Percentiles rank a stretch among this genome's conserved stretches.
phyloP scores from a whole-genome alignment of 2,329 filamentous ascomycete genomes.

The Anthostomella pinea region DNA sequence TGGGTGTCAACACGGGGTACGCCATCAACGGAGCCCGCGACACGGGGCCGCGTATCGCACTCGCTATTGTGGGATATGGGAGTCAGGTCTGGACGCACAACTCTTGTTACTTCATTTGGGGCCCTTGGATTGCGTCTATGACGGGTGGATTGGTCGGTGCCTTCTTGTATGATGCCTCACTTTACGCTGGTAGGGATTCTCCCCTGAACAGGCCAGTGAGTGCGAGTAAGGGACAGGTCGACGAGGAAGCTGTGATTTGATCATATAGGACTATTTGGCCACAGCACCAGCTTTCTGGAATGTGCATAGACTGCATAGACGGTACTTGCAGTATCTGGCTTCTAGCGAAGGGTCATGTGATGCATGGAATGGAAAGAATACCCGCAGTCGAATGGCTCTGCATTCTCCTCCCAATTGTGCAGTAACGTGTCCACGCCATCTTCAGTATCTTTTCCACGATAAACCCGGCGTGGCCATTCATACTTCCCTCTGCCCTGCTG shows the following conservation, averaged over 20 bases:
- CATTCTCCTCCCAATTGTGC: too few relatives aligned
- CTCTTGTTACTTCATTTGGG: conserved; percentile 4
- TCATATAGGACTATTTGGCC: too few relatives aligned
- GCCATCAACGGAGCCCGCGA: conserved; percentile 7
- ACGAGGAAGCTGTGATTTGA: not conserved
- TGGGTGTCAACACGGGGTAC: conserved; percentile 7
- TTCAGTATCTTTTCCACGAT: too few relatives aligned
- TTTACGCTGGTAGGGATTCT: conserved; percentile 6
- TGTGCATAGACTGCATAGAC: too few relatives aligned
- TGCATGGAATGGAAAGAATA: too few relatives aligned
- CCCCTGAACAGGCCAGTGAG: conserved; percentile 1
- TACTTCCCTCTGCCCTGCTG: too few relatives aligned
- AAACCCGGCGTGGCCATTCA: too few relatives aligned
- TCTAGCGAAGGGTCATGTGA: too few relatives aligned
- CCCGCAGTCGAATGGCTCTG: too few relatives aligned
- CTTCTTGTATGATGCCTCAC: conserved; percentile 2
- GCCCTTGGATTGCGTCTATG: conserved; percentile 2
- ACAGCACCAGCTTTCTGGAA: too few relatives aligned
- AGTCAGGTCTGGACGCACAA: conserved; percentile 3
- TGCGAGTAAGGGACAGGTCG: not conserved
- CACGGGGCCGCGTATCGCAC: conserved; percentile 3
- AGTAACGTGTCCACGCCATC: too few relatives aligned
- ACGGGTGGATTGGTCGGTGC: conserved; percentile 1
- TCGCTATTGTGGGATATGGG: conserved; percentile 3
- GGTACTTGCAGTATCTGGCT: too few relatives aligned